Evolutionary conservation across 768 basidiomycete genomes (phyloP), one percentile per base, ranked within the genome.

Genomic region (Calocybe gangraenosa): DNA sequence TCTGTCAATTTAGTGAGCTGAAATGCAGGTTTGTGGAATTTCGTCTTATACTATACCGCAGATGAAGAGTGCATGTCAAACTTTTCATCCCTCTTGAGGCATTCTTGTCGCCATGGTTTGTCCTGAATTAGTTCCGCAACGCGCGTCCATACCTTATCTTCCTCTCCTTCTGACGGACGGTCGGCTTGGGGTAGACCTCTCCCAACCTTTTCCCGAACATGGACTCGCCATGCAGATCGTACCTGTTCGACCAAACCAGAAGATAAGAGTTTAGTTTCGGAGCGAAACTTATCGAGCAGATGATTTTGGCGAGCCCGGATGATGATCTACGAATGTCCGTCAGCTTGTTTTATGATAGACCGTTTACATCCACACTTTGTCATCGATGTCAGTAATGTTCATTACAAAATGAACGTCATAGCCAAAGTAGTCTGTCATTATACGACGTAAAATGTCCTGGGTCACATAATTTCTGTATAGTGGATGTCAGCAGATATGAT

Each of bases 351-450:
- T 17, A 3, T 20, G n/a, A 48, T 18, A 43, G 43, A 46, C 58
- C 61, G 34, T 17, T 21, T 47, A 47, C 20, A 7, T 23, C 48
- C 70, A 42, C 48, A 89, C 95, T 81, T 99, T 99, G 76, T 98
- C 96, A 59, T 99, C 96, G 50, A 99, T 96, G 65, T 99, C 95
- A 3, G 96, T 99, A 55, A 99, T 81, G 65, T 99, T 99, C 92
- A 96, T 96, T 36, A 98, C 95, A 60, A 98, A 96, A 63, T 97
- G 92, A 45, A 99, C 87, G 60, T 98, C 90, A 58, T 94, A 98
- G 19, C 90, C 88, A 66, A 98, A 98, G 67, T 95, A 98, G 68
- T 98, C 92, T 1, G 84, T 75, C 73, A 98, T 72, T 41, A 99
- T 90, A 39, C 96, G 73, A 44, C 93, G 75, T 30, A 97, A 70